Base-by-base conservation (phyloP, 83 land plant genomes). In the Diphasiastrum complanatum region DNA sequence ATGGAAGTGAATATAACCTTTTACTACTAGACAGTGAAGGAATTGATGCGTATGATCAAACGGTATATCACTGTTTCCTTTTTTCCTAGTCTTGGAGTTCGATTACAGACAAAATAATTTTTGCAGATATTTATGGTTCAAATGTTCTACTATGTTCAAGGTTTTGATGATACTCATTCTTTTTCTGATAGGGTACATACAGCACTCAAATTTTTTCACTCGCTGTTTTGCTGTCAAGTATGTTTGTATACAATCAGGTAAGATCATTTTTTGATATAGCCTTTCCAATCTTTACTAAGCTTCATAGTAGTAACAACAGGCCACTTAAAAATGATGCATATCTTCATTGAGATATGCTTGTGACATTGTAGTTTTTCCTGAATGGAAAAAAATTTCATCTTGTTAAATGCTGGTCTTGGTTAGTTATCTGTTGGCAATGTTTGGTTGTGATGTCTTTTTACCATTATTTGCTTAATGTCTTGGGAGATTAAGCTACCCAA, bases 161-260 rank as follows among this genome's bases (percentile, higher is more conserved):
- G n/a, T n/a, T n/a, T n/a, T n/a, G n/a, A n/a, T n/a, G n/a, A n/a
- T n/a, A n/a, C n/a, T n/a, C 23, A 10, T 50, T 12, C 25, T n/a
- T 24, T n/a, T 50, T 24, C 16, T 10, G 26, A 23, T 67, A 74
- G 77, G 75, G 78, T n/a, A 75, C 78, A 38, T 75, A 75, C 60
- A 75, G 68, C 35, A 70, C 69, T 12, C 75, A 75, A 20, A 75
- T 64, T 20, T 70, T 75, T 41, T 75, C 78, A 36, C 49, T 75
- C 60, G 75, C 70, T 12, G 78, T 66, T 43, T 65, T 76, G 26
- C 38, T 71, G 45, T 76, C 71, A 12, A 76, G 76, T 43, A 61
- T 76, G 66, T 76, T 76, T 46, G 66, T 76, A 2, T 71, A 76
- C 54, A 76, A 71, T 45, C 67, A 76, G 73, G 77, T 68, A 5